Base-by-base conservation (phyloP, 139 green algal genomes). In the Diplosphaera chodatii region DNA sequence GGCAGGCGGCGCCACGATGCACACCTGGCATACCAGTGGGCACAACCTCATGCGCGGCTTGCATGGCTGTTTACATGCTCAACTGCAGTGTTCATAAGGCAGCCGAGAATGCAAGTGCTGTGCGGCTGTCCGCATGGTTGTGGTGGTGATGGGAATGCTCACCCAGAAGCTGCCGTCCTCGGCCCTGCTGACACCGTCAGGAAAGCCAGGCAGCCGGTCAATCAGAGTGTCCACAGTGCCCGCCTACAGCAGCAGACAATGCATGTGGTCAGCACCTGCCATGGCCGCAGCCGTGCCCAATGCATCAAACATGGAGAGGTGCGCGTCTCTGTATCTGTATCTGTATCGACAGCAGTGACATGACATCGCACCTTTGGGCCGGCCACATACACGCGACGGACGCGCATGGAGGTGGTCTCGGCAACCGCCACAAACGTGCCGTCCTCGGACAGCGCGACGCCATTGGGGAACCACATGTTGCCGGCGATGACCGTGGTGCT, bases 131-230 rank as follows among this genome's bases (percentile, higher is more conserved):
- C n/a, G n/a, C n/a, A n/a, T n/a, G n/a, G n/a, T n/a, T n/a, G n/a
- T n/a, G n/a, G 13, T 23, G 18, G 3, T 5, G 25, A 27, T 23
- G 3, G 18, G 3, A n/a, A 5, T 27, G 16, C 48, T 59, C 2
- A 90, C 63, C 84, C 81, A 88, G 70, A 88, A 90, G 71, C 55
- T 77, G 30, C 79, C 85, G 34, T 88, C 84, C 0, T 67, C 37
- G 15, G 74, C 67, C 3, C 40, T 70, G 21, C 73, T 74, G 4
- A 93, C 73, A 40, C 88, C 88, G 65, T 94, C 88, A 0, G 87
- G 87, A 40, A 87, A 87, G n/a, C 89, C 89, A 0, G 89, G 89
- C 29, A 94, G 76, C 4, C 70, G 63, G 37, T 84, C 79, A 6
- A 88, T 75, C 21, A 92, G 71, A 0, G 81, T 64, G 13, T 91